phyloP scores from a whole-genome alignment of 345 rosid genomes.

The Eucalyptus virginea region DNA sequence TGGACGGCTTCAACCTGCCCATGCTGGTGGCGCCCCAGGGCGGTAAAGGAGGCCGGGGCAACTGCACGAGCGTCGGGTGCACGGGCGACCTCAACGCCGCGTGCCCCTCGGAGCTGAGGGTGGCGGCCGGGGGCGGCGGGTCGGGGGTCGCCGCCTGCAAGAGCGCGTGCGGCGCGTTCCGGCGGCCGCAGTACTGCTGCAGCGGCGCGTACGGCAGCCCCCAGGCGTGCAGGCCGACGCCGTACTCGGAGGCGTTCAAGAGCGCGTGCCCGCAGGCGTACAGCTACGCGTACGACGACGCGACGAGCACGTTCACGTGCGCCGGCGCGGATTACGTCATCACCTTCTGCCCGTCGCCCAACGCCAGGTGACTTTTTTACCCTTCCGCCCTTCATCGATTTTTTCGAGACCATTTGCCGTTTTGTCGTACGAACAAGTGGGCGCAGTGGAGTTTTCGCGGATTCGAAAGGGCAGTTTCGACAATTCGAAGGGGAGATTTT shows the following conservation, averaged over 20 bases:
- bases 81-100: slow-evolving; percentile 54
- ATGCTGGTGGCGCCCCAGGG: slow-evolving; percentile 74
- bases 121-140: slow-evolving; percentile 22
- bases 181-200: slow-evolving; percentile 74
- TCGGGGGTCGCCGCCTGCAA: slow-evolving; percentile 47
- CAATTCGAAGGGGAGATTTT: neutral
- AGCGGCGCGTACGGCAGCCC: slow-evolving; percentile 63
- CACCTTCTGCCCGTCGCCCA: slow-evolving; percentile 86
- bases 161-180: slow-evolving; percentile 89
- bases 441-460: neutral
- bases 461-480: neutral
- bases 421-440: neutral
- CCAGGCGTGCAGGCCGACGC: slow-evolving; percentile 66
- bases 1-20: slow-evolving; percentile 94
- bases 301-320: slow-evolving; percentile 92
- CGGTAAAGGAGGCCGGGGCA: slow-evolving; percentile 32
- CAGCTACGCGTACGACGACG: slow-evolving; percentile 97
- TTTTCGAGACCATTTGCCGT: neutral
- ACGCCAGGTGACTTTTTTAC: slow-evolving; percentile 40
- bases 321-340: slow-evolving; percentile 57
- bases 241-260: slow-evolving; percentile 69
- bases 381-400: neutral
- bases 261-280: slow-evolving; percentile 82
- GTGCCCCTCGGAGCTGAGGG: slow-evolving; percentile 79
- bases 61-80: slow-evolving; percentile 75